These are phyloP conservation scores for Cucumis hystrix DNA, from an alignment of 306 rosid species.

Conservation along the genomic window DNA sequence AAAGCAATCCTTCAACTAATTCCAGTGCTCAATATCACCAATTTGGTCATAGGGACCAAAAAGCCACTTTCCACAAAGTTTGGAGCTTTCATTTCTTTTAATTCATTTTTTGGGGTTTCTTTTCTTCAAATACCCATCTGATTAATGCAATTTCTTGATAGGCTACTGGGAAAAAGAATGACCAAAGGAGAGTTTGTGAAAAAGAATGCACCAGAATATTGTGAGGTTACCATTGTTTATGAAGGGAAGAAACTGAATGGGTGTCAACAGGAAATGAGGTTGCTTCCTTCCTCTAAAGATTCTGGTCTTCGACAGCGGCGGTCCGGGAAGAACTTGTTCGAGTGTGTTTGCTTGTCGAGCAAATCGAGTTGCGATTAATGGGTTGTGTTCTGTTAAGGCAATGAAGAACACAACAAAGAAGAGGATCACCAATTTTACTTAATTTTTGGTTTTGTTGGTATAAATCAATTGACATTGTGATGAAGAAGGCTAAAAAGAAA, in stretches of 20 bases:
- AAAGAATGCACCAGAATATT: slow-evolving; percentile 50
- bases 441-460: background rate
- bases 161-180: slow-evolving; percentile 30
- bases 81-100: background rate
- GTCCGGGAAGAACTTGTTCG: slow-evolving; percentile 19
- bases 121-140: too few relatives aligned
- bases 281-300: slow-evolving; percentile 2
- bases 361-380: background rate
- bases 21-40: slow-evolving; percentile 49
- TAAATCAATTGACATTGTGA: too few relatives aligned
- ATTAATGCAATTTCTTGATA: background rate
- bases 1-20: slow-evolving; percentile 61
- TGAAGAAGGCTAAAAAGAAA: too few relatives aligned
- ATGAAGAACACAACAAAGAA: background rate
- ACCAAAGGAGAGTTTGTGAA: slow-evolving; percentile 39
- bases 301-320: slow-evolving; percentile 9
- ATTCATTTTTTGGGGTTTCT: background rate
- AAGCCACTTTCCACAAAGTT: slow-evolving; percentile 32
- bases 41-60: slow-evolving; percentile 56
- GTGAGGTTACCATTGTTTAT: slow-evolving; percentile 50
- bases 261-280: slow-evolving; percentile 4
- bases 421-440: background rate
- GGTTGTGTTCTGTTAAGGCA: background rate
- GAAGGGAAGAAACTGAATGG: slow-evolving; percentile 29
- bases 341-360: slow-evolving; percentile 44